These are phyloP conservation scores for Macrophomina tecta DNA, from an alignment of 2,329 filamentous ascomycete genomes.

Conservation along the genomic window DNA sequence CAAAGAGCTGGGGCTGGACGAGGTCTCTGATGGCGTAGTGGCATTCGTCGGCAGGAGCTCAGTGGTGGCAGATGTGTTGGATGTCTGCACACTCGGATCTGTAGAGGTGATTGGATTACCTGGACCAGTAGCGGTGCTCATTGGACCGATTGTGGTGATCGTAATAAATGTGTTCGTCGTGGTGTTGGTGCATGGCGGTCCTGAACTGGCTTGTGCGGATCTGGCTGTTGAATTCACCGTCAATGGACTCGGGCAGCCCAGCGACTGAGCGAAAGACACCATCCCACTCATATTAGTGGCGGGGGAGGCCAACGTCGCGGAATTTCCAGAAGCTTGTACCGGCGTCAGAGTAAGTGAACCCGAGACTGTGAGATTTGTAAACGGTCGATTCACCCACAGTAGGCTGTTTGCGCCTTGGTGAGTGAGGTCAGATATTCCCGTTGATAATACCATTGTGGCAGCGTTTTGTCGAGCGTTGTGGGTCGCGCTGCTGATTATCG, in stretches of 20 bases:
- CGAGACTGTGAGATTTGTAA: not conserved
- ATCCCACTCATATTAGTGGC: not conserved
- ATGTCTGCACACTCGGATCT: no score
- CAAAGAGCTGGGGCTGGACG: no score
- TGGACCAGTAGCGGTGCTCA: no score
- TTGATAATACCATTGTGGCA: not conserved
- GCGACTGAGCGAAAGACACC: not conserved
- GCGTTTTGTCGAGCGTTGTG: not conserved
- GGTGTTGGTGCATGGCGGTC: not conserved
- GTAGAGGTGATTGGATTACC: no score
- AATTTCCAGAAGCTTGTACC: not conserved
- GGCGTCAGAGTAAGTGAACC: not conserved
- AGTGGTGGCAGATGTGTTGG: no score
- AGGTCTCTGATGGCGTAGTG: no score
- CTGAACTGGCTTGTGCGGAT: not conserved
- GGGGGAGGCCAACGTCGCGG: not conserved
- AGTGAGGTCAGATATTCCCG: not conserved
- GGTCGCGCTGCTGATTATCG: not conserved
- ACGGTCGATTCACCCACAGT: not conserved
- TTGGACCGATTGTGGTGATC: not conserved
- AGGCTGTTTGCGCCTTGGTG: not conserved
- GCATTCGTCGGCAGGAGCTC: no score
- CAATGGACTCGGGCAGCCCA: not conserved
- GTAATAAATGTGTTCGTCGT: not conserved
- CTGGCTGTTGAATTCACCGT: not conserved